Conservation (phyloP, 495 filamentous ascomycete genomes). For the Tetracladium marchalianum region DNA sequence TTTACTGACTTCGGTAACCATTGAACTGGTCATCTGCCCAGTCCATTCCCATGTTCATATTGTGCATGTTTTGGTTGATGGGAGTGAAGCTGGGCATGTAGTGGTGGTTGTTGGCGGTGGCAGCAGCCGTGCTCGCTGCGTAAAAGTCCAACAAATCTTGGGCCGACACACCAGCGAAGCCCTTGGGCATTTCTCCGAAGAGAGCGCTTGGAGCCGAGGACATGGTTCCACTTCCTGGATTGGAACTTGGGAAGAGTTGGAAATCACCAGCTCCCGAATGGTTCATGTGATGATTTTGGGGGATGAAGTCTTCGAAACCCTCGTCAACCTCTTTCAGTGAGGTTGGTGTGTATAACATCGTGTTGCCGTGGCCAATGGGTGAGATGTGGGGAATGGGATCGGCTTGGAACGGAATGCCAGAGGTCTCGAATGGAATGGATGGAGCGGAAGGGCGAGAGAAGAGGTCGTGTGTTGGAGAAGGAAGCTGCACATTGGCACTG, state of each 20-base stretch:
- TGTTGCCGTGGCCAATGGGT: slow-evolving; percentile 49
- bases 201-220: slow-evolving; percentile 13
- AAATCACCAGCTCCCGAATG: slow-evolving; percentile 12
- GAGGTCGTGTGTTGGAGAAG: slow-evolving; percentile 23
- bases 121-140: slow-evolving; percentile 16
- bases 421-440: slow-evolving; percentile 22
- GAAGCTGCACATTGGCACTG: slow-evolving; percentile 31
- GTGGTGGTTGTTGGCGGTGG: slow-evolving; percentile 1
- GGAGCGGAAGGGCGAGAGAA: slow-evolving; percentile 20
- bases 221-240: slow-evolving; percentile 4
- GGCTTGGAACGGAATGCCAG: slow-evolving; percentile 18
- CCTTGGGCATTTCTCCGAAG: slow-evolving; percentile 20
- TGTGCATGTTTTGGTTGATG: neutral
- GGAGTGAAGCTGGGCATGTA: neutral
- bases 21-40: slow-evolving; percentile 16
- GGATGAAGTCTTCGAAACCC: slow-evolving; percentile 19
- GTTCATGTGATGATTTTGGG: slow-evolving; percentile 4
- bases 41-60: slow-evolving; percentile 8
- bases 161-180: slow-evolving; percentile 12
- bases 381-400: slow-evolving; percentile 44
- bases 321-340: slow-evolving; percentile 27
- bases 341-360: slow-evolving; percentile 54
- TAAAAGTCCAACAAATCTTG: slow-evolving; percentile 18
- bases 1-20: slow-evolving; percentile 11
- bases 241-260: slow-evolving; percentile 18